Evolutionary conservation across 2,329 filamentous ascomycete species (phyloP), one percentile per base, ranked within the genome.

Genomic region (Aspergillus aculeatinus): DNA sequence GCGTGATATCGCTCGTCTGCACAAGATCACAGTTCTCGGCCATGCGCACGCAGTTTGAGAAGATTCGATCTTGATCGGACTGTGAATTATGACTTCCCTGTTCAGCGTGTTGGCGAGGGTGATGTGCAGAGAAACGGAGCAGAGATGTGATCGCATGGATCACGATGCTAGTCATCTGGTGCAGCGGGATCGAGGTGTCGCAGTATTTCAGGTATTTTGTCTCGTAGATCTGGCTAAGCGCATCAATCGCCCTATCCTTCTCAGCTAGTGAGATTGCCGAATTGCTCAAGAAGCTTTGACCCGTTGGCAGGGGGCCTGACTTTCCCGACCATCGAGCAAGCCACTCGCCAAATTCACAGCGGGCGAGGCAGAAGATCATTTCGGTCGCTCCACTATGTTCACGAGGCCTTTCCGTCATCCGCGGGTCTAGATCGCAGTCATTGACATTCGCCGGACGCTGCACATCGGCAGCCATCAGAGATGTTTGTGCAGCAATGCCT

Each of bases 71-170:
- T 50, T 63, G 68, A 51, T 72, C 70, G 6, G 51, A 19, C 35
- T 60, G 61, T 12, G 69, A 50, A 5, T 72, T 57, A 3, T 52
- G 51, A 4, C 54, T 61, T 35, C 51, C 64, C 19, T 7, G 14
- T n/a, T 74, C 73, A 7, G 70, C 65, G 51, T 71, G 69, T 52
- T 68, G 68, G 10, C 69, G 74, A 1, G 80, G 78, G 56, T 82
- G 78, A 58, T 81, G 78, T 3, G 82, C 77, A 39, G 77, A 70
- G 5, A 83, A 61, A 10, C 81, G 73, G 58, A 81, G 77, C 49
- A 75, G 76, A 55, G 71, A 74, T 42, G 81, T 70, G 4, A 79
- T 76, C 4, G 77, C 74, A 57, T 79, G 74, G 1, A 73, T 78
- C 63, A 83, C 76, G 19, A 78, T 73, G 10, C 75, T 71, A 12